Conservation (phyloP, 2,329 filamentous ascomycete genomes). For the Fusarium nelsonii region DNA sequence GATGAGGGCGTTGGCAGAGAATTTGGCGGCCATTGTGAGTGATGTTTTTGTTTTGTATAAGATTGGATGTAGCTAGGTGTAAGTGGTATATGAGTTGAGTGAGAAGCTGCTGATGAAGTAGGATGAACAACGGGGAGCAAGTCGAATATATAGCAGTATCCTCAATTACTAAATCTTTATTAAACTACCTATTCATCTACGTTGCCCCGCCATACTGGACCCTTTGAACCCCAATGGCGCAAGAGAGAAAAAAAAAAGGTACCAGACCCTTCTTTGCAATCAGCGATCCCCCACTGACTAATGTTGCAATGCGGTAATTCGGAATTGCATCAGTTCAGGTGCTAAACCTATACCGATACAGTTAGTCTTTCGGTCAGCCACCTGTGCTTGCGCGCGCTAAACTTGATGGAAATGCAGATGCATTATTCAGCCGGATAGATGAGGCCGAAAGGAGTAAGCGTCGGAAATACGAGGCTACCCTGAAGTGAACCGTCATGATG, state of each 20-base stretch:
- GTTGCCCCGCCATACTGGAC: constrained; percentile 25
- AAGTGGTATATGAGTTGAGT: constrained; percentile 17
- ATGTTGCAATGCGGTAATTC: constrained; percentile 17
- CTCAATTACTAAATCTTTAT: constrained; percentile 5
- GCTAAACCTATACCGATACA: background rate
- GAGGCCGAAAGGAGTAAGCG: background rate
- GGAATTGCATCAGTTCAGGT: constrained; percentile 21
- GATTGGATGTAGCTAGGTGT: constrained; percentile 9
- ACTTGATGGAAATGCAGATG: background rate
- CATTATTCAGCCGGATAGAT: constrained; percentile 18
- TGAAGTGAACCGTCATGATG: background rate
- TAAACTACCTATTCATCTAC: background rate
- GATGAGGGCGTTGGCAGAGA: constrained; percentile 66
- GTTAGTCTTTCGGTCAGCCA: constrained; percentile 10
- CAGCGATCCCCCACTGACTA: constrained; percentile 25
- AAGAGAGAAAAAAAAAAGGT: constrained; percentile 6
- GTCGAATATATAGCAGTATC: constrained; percentile 31
- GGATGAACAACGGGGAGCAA: background rate
- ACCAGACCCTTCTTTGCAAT: constrained; percentile 26
- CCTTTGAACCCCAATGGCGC: constrained; percentile 6
- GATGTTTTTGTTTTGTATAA: constrained; percentile 24
- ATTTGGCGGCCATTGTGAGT: constrained; percentile 59
- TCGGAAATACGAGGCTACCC: background rate
- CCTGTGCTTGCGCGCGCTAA: constrained; percentile 16
- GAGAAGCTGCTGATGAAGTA: constrained; percentile 14